Evolutionary conservation across 768 basidiomycete genomes (phyloP), one percentile per base, ranked within the genome.

Genomic region (Strobilomyces dryophilus): DNA sequence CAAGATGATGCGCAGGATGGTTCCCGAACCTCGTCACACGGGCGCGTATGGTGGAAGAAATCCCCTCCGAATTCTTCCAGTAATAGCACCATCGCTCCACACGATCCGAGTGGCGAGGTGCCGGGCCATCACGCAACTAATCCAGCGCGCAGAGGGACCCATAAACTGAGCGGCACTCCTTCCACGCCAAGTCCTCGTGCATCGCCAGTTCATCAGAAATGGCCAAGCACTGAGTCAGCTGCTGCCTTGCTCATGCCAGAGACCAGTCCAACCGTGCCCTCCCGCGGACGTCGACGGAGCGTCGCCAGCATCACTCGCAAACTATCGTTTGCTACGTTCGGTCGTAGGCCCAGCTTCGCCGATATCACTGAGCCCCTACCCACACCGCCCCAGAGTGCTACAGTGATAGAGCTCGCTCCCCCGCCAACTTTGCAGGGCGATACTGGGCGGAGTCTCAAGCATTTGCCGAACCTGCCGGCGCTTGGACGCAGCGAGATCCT

Each of bases 41-140:
- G 57, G 14, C 68, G 66, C 26, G 68, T 66, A 29, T 68, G 67
- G 67, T 68, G 64, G 67, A 68, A 64, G 55, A 66, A 60, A 50
- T 60, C 64, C 0, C 52, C 57, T 4, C 43, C 54, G 3, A 42
- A 49, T 26, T 58, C 62, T 0, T 52, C 53, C 40, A 51, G 36
- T 18, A 55, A 57, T 10, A 61, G 47, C 43, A 55, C 36, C 9
- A 29, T 45, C 27, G 40, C 55, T 27, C 45, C 56, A 26, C 49
- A 57, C n/a, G 66, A 56, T 39, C 26, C 41, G 35, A 52, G n/a
- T 32, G 44, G 47, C n/a, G 53, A 52, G 5, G 29, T 37, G 3
- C 29, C 55, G 21, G 52, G 45, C 12, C 50, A 52, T 14, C 50
- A 45, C 10, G 1, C 40, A 18, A 15, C 46, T 2, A 48, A 52